phyloP scores from a whole-genome alignment of 225 moss, liverwort and hornwort genomes.

The Bryoerythrophyllum caledonicum region DNA sequence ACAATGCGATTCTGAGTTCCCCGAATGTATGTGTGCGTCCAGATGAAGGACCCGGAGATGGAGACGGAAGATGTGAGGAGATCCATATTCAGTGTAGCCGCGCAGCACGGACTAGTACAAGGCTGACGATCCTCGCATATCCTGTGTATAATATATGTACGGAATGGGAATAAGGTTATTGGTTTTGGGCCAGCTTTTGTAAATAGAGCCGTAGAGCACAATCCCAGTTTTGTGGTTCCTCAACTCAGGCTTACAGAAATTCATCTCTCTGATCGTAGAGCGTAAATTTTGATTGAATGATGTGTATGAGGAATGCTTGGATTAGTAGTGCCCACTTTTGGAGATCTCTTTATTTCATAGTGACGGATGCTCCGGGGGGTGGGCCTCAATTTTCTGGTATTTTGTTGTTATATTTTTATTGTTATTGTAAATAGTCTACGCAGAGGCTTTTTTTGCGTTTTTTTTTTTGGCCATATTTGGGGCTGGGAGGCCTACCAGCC shows the following conservation, averaged over 20 bases:
- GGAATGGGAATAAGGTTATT: neutral
- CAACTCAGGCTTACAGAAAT: neutral
- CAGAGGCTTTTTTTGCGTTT: too few relatives aligned
- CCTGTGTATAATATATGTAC: neutral
- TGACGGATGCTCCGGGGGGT: too few relatives aligned
- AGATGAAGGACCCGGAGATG: slow-evolving; percentile 61
- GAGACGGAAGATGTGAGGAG: slow-evolving; percentile 53
- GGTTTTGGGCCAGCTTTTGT: slow-evolving; percentile 14
- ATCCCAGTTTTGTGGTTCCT: slow-evolving; percentile 22
- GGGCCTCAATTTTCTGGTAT: too few relatives aligned
- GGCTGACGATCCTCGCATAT: slow-evolving; percentile 22
- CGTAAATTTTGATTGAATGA: slow-evolving; percentile 18
- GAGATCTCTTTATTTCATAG: neutral
- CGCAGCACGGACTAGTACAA: slow-evolving; percentile 58
- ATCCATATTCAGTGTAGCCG: slow-evolving; percentile 51
- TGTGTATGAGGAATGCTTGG: neutral
- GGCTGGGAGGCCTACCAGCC: too few relatives aligned
- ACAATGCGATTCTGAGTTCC: neutral
- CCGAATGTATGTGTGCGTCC: neutral
- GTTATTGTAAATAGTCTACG: too few relatives aligned
- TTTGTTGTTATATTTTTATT: too few relatives aligned
- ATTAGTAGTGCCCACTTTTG: too few relatives aligned
- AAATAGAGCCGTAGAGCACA: slow-evolving; percentile 13
- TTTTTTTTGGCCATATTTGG: too few relatives aligned
- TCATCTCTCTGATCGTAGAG: slow-evolving; percentile 10